Conservation (phyloP, 2,329 filamentous ascomycete species). For the Colletotrichum tropicicola region DNA sequence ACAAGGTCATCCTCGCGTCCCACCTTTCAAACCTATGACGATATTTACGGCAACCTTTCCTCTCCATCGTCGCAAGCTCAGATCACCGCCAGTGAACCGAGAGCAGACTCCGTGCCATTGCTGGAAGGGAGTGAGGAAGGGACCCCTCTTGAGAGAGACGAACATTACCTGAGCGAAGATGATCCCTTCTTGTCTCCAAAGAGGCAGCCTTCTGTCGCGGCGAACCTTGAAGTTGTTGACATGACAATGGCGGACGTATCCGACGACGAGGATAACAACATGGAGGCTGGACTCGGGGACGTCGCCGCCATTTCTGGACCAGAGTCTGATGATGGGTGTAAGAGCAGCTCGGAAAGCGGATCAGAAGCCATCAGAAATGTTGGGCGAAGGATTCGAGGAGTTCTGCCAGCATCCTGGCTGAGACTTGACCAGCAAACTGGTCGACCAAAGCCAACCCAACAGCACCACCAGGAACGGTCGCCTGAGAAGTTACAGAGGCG, state of each 20-base stretch:
- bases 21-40: constrained; percentile 20
- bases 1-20: background rate
- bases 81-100: background rate
- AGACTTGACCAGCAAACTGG: constrained; percentile 61
- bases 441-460: constrained; percentile 39
- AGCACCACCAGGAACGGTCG: constrained; percentile 39
- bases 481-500: constrained; percentile 51
- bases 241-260: constrained; percentile 26
- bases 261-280: constrained; percentile 25
- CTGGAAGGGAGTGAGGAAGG: background rate
- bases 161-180: background rate
- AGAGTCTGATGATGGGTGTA: constrained; percentile 31
- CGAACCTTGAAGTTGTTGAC: constrained; percentile 5
- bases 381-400: constrained; percentile 63
- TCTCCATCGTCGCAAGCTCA: background rate
- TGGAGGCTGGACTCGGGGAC: background rate
- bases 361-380: constrained; percentile 48
- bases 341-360: constrained; percentile 48
- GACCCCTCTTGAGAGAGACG: background rate
- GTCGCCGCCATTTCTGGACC: constrained; percentile 13
- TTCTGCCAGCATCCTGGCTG: constrained; percentile 74
- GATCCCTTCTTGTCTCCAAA: background rate
- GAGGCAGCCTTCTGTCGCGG: background rate
- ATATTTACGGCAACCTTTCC: constrained; percentile 10
- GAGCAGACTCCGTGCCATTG: background rate